Evolutionary conservation across 495 filamentous ascomycete species (phyloP).

Genomic region (Cairneyella variabilis): DNA sequence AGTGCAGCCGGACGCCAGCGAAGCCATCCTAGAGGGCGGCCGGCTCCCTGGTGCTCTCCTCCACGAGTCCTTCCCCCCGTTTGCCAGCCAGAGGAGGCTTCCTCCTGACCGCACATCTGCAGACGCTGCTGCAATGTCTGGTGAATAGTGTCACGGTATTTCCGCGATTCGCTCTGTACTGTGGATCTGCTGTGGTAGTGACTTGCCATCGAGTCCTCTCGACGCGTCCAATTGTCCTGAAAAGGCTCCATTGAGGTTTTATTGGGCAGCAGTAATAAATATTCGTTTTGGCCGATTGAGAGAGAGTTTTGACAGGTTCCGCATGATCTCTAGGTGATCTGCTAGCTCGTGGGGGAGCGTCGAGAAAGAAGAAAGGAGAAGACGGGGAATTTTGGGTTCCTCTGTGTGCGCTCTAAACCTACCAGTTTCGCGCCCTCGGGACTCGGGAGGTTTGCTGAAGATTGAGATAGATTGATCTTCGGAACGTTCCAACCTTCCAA

Average conservation of each 20-base stretch:
- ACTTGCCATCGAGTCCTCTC: no score
- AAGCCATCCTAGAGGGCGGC: no score
- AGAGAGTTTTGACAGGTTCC: background rate
- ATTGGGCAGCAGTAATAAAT: slow-evolving; percentile 14
- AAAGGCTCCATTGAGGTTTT: background rate
- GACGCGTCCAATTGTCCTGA: slow-evolving; percentile 8
- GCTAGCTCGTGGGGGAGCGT: background rate
- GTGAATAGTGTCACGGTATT: slow-evolving; percentile 2
- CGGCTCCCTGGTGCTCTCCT: no score
- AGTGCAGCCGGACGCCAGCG: no score
- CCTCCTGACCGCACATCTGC: background rate
- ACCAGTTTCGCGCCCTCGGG: no score
- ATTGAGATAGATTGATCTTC: no score
- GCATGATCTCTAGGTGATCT: background rate
- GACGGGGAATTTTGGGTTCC: no score
- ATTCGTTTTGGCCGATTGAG: slow-evolving; percentile 11
- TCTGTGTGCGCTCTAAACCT: no score
- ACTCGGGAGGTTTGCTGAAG: no score
- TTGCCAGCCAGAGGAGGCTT: no score
- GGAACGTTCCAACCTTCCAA: no score
- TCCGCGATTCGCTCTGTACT: slow-evolving; percentile 11
- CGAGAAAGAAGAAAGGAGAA: background rate
- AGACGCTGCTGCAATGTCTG: slow-evolving; percentile 4
- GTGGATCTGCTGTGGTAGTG: slow-evolving; percentile 3
- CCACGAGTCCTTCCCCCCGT: no score